These are phyloP conservation scores for Stentor coeruleus DNA, from an alignment of 73 alveolate genomes.

Conservation along the genomic window DNA sequence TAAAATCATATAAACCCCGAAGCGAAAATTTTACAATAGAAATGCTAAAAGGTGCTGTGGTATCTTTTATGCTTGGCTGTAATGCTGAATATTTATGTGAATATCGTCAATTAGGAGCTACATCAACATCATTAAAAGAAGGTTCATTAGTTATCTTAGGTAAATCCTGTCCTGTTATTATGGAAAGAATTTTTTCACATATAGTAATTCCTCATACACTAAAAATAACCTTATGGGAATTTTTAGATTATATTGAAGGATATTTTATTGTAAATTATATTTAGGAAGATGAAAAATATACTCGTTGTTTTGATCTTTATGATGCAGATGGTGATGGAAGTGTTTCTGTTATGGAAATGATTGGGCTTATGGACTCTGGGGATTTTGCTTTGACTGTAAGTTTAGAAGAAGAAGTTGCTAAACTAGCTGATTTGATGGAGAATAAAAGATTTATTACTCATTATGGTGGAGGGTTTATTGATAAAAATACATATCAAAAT, in stretches of 20 bases:
- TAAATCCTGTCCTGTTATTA: neutral
- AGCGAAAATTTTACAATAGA: neutral
- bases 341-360: constrained; percentile 2
- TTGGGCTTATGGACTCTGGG: neutral
- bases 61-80: neutral
- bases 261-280: neutral
- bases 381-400: neutral
- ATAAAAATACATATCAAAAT: neutral
- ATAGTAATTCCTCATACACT: neutral
- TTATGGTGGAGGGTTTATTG: constrained; percentile 4
- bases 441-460: neutral
- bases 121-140: constrained; percentile 5
- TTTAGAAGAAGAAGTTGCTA: neutral
- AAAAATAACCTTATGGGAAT: neutral
- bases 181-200: neutral
- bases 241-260: constrained; percentile 15
- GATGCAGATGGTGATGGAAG: constrained; percentile 15
- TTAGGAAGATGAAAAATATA: neutral
- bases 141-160: neutral
- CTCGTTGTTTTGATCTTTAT: neutral
- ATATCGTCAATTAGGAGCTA: neutral
- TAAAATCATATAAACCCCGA: neutral
- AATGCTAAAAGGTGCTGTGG: neutral
- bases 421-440: neutral
- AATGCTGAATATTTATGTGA: constrained; percentile 9